Conservation (phyloP, 495 filamentous ascomycete species). For the Coniosporium apollinis region DNA sequence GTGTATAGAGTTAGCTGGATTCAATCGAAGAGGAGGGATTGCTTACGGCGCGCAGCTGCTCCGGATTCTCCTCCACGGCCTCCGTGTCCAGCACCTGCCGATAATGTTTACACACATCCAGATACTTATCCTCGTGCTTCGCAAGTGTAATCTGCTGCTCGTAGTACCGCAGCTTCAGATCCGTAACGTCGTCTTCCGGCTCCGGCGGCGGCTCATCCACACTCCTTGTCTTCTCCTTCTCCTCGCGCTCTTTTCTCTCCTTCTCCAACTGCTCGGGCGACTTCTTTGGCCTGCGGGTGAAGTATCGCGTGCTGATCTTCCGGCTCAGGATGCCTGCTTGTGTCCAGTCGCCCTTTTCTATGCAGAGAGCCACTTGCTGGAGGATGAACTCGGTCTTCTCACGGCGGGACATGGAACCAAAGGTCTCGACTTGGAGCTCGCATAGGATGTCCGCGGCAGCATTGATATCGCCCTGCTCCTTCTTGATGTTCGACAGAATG, state of each 20-base stretch:
- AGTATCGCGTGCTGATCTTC: conserved; percentile 91
- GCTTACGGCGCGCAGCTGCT: conserved; percentile 68
- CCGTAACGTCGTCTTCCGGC: conserved; percentile 79
- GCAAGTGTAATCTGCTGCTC: conserved; percentile 88
- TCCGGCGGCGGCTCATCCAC: conserved; percentile 59
- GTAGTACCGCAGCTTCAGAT: conserved; percentile 90
- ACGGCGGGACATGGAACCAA: conserved; percentile 89
- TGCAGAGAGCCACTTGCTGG: conserved; percentile 85
- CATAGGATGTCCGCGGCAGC: conserved; percentile 85
- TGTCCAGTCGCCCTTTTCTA: conserved; percentile 89
- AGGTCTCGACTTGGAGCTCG: conserved; percentile 96
- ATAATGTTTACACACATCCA: conserved; percentile 95
- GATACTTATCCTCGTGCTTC: conserved; percentile 92
- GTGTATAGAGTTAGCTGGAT: conserved; percentile 16
- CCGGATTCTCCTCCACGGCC: conserved; percentile 74
- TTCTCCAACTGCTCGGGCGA: conserved; percentile 73
- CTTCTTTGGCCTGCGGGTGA: conserved; percentile 78
- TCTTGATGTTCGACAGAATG: conserved; percentile 93
- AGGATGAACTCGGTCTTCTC: conserved; percentile 98
- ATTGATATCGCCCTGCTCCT: conserved; percentile 76
- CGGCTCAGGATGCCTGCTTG: conserved; percentile 86
- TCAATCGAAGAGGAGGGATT: background rate
- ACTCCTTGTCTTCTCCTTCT: conserved; percentile 44
- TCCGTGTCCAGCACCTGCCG: conserved; percentile 90
- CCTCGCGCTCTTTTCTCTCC: conserved; percentile 56